Conservation (phyloP, 148 eudicot genomes). For the Rheum nobile region DNA sequence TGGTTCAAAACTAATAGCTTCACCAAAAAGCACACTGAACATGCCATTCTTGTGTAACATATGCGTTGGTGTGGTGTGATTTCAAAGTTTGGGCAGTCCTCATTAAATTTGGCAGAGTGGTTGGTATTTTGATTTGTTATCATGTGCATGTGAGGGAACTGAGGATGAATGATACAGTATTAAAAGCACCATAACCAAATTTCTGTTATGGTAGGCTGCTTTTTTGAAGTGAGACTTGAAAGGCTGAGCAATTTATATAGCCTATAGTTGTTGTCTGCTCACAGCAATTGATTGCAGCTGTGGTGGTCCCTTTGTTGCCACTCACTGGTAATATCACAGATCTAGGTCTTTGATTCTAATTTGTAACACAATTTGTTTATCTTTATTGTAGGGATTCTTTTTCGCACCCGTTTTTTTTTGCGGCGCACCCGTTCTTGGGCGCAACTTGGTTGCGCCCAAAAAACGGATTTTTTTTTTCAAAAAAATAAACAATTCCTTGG, state of each 20-base stretch:
- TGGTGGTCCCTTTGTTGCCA: background rate
- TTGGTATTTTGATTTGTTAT: background rate
- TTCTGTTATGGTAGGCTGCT: background rate
- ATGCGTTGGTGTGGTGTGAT: background rate
- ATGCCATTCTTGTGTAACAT: background rate
- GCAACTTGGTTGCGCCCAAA: no score
- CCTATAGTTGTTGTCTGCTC: background rate
- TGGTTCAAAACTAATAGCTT: background rate
- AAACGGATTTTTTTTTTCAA: no score
- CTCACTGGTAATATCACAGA: background rate
- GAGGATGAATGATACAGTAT: background rate
- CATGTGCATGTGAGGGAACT: background rate
- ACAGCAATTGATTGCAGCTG: background rate
- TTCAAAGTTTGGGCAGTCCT: background rate
- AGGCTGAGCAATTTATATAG: background rate
- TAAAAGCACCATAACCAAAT: background rate
- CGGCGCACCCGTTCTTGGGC: no score
- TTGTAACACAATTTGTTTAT: background rate
- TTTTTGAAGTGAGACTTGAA: background rate
- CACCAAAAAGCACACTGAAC: background rate
- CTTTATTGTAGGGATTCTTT: no score
- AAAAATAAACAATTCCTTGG: no score
- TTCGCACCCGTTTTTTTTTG: no score
- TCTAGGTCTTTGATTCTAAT: background rate
- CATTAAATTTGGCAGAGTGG: background rate